Conservation (phyloP, 2,329 filamentous ascomycete species). For the Alternaria burnsii region DNA sequence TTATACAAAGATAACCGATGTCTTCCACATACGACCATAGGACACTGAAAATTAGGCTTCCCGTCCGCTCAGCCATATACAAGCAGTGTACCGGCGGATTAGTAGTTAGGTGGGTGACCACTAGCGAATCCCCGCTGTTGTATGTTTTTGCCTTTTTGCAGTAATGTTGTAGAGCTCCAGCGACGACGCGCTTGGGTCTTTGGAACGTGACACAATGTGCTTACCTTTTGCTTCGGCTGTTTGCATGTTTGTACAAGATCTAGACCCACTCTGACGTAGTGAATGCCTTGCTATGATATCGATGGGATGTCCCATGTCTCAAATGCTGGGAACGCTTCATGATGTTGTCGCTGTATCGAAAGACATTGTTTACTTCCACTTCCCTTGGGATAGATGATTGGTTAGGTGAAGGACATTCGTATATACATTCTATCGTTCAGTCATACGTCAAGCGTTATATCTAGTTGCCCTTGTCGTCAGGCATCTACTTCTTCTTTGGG, state of each 20-base stretch:
- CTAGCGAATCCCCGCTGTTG: background rate
- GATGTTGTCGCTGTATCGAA: background rate
- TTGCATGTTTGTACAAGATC: background rate
- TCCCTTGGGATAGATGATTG: background rate
- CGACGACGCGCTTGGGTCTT: background rate
- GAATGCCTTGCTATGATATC: background rate
- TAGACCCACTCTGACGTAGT: background rate
- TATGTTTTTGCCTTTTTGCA: background rate
- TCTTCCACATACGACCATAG: too few relatives aligned
- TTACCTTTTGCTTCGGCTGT: background rate
- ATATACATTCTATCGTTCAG: slow-evolving; percentile 8
- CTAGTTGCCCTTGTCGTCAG: slow-evolving; percentile 4
- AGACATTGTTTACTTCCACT: background rate
- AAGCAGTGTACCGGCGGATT: background rate
- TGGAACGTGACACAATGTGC: background rate
- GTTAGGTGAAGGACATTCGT: background rate
- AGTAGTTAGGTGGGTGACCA: background rate
- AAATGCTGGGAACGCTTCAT: background rate
- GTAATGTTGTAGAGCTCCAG: background rate
- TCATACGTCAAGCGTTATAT: background rate
- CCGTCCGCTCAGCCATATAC: background rate
- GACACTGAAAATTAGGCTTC: background rate
- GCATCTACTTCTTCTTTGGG: slow-evolving; percentile 16
- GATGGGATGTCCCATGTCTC: background rate
- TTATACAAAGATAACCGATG: too few relatives aligned